Base-by-base conservation (phyloP, 257 asterid species). In the Perilla frutescens region DNA sequence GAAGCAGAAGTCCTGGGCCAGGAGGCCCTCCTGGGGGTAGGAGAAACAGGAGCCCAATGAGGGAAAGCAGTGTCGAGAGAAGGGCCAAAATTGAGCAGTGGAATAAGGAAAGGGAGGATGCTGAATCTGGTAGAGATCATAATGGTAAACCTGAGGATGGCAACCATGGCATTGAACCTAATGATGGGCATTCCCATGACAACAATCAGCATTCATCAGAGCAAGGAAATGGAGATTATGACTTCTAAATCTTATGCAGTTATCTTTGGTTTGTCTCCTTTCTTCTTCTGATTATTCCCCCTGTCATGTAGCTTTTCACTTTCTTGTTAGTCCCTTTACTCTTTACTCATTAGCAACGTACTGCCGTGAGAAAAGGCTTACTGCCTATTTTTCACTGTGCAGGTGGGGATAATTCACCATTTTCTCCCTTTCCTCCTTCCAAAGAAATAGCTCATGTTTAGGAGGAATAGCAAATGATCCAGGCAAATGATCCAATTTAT, bases 1-100 rank as follows among this genome's bases (percentile, higher is more conserved):
- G 90, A 62, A 91, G 92, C 87, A 80, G 87, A 86, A 91, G 96
- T 65, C 97, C 97, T 45, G 85, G 75, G 37, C 37, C 37, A 2
- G 37, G 37, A 34, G 37, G 37, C 37, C 37, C 37, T 34, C 37
- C 37, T 45, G 85, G 75, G 37, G 89, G 87, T 11, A 82, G 94
- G 84, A 84, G 94, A 82, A 90, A 81, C 72, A 79, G 93, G 79
- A 84, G 87, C 53, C 88, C 97, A 6, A 80, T 56, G 15, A 81
- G 96, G 81, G 97, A 89, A 80, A 90, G 84, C 79, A 89, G 96
- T 78, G 77, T 51, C 26, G 97, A 91, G 77, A 87, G 97, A 79
- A 87, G 96, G 82, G 96, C 94, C 56, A 91, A 81, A 76, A 91
- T 89, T 61, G 96, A 87, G 70, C 94, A 74, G 55, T 91, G 97